Conservation (phyloP, 2,329 filamentous ascomycete species). For the Nakataea oryzae region DNA sequence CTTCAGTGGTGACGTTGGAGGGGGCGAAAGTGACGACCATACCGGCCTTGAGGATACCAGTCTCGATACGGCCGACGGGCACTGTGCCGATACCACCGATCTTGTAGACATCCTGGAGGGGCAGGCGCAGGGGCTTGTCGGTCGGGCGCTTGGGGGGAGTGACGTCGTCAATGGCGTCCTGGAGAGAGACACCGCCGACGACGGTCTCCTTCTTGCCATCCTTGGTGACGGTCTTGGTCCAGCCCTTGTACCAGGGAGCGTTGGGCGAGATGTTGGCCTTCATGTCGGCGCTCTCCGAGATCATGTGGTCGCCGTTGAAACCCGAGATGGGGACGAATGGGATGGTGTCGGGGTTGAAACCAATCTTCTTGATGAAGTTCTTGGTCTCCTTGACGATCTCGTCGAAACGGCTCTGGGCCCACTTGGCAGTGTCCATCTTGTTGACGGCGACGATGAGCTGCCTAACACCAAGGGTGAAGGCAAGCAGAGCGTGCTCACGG, state of each 20-base stretch:
- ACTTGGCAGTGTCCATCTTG: constrained; percentile 99
- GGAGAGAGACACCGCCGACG: constrained; percentile 85
- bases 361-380: constrained; percentile 99
- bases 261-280: constrained; percentile 51
- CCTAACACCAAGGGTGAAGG: constrained; percentile 99
- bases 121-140: constrained; percentile 99
- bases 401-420: constrained; percentile 90
- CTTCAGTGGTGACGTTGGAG: constrained; percentile 98
- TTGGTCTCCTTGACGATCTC: constrained; percentile 99
- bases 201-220: constrained; percentile 49
- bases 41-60: constrained; percentile 83
- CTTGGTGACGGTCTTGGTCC: constrained; percentile 94
- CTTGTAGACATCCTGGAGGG: constrained; percentile 99
- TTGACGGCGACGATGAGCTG: constrained; percentile 99
- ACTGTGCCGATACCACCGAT: constrained; percentile 99
- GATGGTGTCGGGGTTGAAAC: constrained; percentile 98
- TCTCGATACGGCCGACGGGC: constrained; percentile 99
- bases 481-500: constrained; percentile 99
- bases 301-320: constrained; percentile 99
- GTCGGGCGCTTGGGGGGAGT: constrained; percentile 85
- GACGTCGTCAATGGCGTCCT: constrained; percentile 97
- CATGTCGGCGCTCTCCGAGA: constrained; percentile 36
- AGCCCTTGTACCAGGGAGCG: constrained; percentile 99
- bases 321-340: constrained; percentile 99
- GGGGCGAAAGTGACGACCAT: constrained; percentile 98